phyloP scores from a whole-genome alignment of 352 stramenopile genomes.

The Pythium grandisporangium region DNA sequence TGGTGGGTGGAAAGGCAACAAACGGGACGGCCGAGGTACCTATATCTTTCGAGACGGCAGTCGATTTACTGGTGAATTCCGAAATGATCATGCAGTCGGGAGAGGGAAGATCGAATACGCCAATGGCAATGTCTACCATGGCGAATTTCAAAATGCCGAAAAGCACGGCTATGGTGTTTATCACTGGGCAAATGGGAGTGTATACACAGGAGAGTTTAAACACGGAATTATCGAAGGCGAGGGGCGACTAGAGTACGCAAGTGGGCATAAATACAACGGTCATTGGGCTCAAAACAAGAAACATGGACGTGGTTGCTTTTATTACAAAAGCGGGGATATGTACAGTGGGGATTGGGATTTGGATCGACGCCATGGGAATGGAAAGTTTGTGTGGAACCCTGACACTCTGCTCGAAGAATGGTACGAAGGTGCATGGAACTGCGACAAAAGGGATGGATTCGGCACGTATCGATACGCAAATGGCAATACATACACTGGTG shows the following conservation, averaged over 20 bases:
- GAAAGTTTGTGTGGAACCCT: conserved; percentile 55
- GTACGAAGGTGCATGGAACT: conserved; percentile 69
- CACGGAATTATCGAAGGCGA: conserved; percentile 50
- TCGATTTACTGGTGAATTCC: conserved; percentile 48
- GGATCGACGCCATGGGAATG: conserved; percentile 44
- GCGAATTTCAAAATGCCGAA: conserved; percentile 49
- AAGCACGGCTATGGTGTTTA: conserved; percentile 58
- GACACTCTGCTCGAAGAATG: conserved; percentile 43
- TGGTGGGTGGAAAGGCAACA: conserved; percentile 52
- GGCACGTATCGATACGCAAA: conserved; percentile 57
- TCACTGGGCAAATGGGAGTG: conserved; percentile 67
- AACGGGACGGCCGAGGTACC: conserved; percentile 58
- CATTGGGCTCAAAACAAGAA: conserved; percentile 60
- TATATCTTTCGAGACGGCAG: conserved; percentile 57
- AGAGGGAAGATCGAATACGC: conserved; percentile 69
- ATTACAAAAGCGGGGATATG: conserved; percentile 74
- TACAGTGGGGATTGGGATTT: conserved; percentile 65
- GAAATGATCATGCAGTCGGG: conserved; percentile 57
- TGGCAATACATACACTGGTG: conserved; percentile 48
- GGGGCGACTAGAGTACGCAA: conserved; percentile 53
- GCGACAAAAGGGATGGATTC: conserved; percentile 50
- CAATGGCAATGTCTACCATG: conserved; percentile 81
- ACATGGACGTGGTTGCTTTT: conserved; percentile 72
- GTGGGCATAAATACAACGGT: conserved; percentile 53
- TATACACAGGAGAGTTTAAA: conserved; percentile 67